phyloP scores from a whole-genome alignment of 139 green algal species.

The Micromonas commoda region DNA sequence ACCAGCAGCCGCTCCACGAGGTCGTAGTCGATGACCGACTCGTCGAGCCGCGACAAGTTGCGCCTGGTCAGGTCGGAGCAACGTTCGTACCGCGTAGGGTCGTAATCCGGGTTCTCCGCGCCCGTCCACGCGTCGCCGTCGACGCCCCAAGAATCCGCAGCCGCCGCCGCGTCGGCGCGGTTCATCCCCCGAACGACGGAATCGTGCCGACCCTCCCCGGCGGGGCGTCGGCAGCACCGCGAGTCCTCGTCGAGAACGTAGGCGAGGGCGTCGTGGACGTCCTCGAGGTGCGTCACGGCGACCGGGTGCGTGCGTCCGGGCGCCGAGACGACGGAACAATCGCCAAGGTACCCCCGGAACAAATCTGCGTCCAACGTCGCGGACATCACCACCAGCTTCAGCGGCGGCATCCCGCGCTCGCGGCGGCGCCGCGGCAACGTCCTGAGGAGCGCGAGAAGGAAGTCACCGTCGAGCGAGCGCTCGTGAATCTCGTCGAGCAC shows the following conservation, averaged over 20 bases:
- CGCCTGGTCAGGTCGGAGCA: constrained; percentile 35
- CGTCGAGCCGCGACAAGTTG: constrained; percentile 71
- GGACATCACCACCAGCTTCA: constrained; percentile 88
- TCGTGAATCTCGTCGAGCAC: constrained; percentile 92
- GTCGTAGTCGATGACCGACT: constrained; percentile 71
- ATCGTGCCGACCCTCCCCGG: not conserved
- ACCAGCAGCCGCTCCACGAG: constrained; percentile 71
- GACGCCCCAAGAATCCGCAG: constrained; percentile 10
- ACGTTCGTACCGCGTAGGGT: not conserved
- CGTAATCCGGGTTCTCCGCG: constrained; percentile 12
- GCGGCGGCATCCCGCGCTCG: constrained; percentile 23
- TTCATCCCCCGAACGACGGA: not conserved
- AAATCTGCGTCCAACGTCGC: constrained; percentile 82
- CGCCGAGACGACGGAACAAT: constrained; percentile 44
- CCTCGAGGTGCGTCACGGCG: constrained; percentile 72
- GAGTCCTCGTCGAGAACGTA: constrained; percentile 15
- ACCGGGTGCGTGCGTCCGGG: constrained; percentile 87
- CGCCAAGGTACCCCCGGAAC: constrained; percentile 72
- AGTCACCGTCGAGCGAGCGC: constrained; percentile 58
- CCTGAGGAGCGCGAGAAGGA: constrained; percentile 41
- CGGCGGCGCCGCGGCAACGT: constrained; percentile 26
- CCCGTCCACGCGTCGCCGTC: not conserved
- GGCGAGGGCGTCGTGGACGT: constrained; percentile 58
- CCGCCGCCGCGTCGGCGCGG: constrained; percentile 21
- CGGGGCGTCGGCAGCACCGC: constrained; percentile 5